Conservation (phyloP, 176 grass and related monocot genomes). For the Juncus effusus region DNA sequence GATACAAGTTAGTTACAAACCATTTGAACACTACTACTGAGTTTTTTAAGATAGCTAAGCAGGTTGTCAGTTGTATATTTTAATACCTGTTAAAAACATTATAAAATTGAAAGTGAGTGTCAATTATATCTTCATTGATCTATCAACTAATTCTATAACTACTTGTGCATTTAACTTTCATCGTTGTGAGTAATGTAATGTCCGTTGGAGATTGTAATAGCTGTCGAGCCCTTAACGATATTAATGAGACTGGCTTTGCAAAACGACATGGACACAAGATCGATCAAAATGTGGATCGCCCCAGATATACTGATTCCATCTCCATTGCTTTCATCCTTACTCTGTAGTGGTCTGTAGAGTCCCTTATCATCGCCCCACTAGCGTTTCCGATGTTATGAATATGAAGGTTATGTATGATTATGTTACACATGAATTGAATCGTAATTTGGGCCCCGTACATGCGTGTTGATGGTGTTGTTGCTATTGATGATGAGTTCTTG, state of each 20-base stretch:
- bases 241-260: conserved; percentile 64
- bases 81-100: too few relatives aligned
- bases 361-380: conserved; percentile 32
- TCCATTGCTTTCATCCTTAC: conserved; percentile 39
- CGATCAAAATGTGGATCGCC: conserved; percentile 56
- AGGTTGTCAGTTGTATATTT: too few relatives aligned
- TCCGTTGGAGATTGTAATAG: conserved; percentile 66
- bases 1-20: conserved; percentile 1
- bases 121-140: neutral
- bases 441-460: conserved; percentile 58
- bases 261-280: conserved; percentile 64
- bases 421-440: conserved; percentile 43
- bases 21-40: too few relatives aligned
- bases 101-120: neutral
- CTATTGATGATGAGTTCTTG: conserved; percentile 67
- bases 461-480: conserved; percentile 77
- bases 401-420: conserved; percentile 60
- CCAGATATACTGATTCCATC: conserved; percentile 63
- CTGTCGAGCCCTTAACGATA: conserved; percentile 48
- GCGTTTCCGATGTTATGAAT: conserved; percentile 42
- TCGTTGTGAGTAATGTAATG: conserved; percentile 78
- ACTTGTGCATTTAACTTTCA: conserved; percentile 11
- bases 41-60: too few relatives aligned
- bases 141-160: neutral
- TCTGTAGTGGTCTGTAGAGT: conserved; percentile 34